Evolutionary conservation across 2,329 filamentous ascomycete species (phyloP), one percentile per base, ranked within the genome.

Genomic region (Colletotrichum sp.): DNA sequence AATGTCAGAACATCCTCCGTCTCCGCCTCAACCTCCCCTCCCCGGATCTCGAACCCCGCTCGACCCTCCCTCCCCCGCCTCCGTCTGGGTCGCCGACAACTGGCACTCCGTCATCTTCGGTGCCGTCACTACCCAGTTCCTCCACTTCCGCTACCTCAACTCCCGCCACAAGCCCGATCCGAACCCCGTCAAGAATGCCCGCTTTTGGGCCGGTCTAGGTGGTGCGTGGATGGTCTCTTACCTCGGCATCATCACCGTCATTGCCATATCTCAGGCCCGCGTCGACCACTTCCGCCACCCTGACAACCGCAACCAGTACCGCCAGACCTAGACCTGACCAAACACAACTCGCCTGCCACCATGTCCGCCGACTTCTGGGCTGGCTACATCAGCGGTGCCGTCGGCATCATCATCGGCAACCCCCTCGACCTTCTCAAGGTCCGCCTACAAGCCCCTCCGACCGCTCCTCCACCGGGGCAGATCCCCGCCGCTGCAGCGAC

Each of bases 321-420:
- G 48, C 32, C 57, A 36, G 34, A 26, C 36, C 13, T 77, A 43
- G 32, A 26, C 39, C 14, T 77, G 68, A 24, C 34, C 36, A 16
- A 24, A 12, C 32, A n/a, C 59, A 30, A 21, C 26, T 7, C 36
- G 7, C n/a, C 24, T 14, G 66, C 43, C 36, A 70, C 28, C 70
- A 96, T 97, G 95, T 95, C 95, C 67, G 92, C 95, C 79, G 96
- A 98, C 83, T 98, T 98, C 85, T 98, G 95, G 95, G 95, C 96
- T 74, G 96, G 96, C 81, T 98, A 98, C 84, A 86, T 97, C 77
- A 96, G 94, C 82, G 96, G 96, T 69, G 95, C 94, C 73, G 89
- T 93, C 65, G 95, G 95, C 61, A 98, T 78, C 77, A 70, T 78
- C 72, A 78, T 78, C 67, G 77, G 77, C 36, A 78, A 78, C 30